Base-by-base conservation (phyloP, 164 flowering plant genomes). In the Vitis rotundifolia region DNA sequence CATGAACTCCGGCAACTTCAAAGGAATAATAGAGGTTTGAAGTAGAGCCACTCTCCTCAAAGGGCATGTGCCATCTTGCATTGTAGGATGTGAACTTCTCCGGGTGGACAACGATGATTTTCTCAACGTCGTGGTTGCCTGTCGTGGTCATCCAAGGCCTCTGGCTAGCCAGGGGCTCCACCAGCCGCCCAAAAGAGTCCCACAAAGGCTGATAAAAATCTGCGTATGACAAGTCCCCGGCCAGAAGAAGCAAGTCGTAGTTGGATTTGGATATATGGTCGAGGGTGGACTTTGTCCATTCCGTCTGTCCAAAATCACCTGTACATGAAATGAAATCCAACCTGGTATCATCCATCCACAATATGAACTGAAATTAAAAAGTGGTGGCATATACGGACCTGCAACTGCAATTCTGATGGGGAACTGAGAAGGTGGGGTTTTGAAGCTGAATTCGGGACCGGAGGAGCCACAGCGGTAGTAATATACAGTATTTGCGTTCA, bases 1-100 rank as follows among this genome's bases (percentile, higher is more conserved):
- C 83, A 61, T 94, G 97, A 11, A 85, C 90, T 0, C 91, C 90
- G 0, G 86, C 81, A 0, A 83, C 86, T 3, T 90, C 82, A 71
- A 93, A 91, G 1, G 98, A 93, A 82, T 93, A 93, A 80, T 82
- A 91, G n/a, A 93, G 84, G 74, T 93, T 93, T n/a, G 96, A 90
- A 31, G 19, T n/a, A 0, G 97, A 93, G 0, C 80, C 85, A 49
- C 90, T 86, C 57, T 86, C 81, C 56, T 86, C 86, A 63, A 66
- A 90, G 0, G 97, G 96, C 97, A 93, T 91, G 15, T 60, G 83
- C 96, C 97, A 93, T 49, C 98, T 73, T 0, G 93, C 87, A 50
- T 91, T 91, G 82, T 89, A 93, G 60, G 96, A 65, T 4, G 83
- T 87, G 84, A 91, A 93, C 2, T 82, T 7, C 0, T 64, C 13